Conservation (phyloP, 345 rosid genomes). For the Turritis glabra region DNA sequence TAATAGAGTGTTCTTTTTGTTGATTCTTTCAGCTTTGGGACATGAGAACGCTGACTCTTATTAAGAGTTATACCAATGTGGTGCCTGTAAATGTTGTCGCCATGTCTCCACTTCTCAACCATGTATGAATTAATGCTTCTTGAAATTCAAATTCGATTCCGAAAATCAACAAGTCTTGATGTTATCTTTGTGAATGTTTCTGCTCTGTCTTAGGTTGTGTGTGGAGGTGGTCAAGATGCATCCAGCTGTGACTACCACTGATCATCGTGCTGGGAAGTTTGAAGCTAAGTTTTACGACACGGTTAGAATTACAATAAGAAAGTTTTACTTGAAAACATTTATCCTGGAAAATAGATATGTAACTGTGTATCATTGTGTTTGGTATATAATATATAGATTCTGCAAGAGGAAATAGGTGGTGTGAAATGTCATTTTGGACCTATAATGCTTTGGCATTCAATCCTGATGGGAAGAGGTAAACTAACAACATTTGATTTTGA, state of each 20-base stretch:
- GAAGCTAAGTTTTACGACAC: constrained; percentile 89
- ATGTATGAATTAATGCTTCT: constrained; percentile 51
- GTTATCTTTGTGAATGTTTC: not conserved
- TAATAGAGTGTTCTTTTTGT: constrained; percentile 12
- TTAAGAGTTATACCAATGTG: constrained; percentile 80
- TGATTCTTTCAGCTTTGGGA: constrained; percentile 79
- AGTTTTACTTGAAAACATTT: not conserved
- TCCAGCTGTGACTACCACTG: constrained; percentile 95
- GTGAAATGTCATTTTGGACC: constrained; percentile 99
- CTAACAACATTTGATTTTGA: not conserved
- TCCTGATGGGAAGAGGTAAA: constrained; percentile 93
- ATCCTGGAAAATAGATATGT: not conserved
- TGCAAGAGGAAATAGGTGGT: constrained; percentile 92
- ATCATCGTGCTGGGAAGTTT: constrained; percentile 97
- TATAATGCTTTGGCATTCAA: constrained; percentile 89
- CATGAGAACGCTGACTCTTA: constrained; percentile 72
- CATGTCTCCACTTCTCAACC: constrained; percentile 94
- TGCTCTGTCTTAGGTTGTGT: constrained; percentile 68
- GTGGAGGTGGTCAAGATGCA: constrained; percentile 99
- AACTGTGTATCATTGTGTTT: constrained; percentile 1
- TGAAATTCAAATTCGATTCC: not conserved
- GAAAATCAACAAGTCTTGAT: not conserved
- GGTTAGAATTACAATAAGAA: constrained; percentile 22
- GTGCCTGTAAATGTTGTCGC: constrained; percentile 97
- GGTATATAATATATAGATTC: constrained; percentile 46